Conservation (phyloP, 345 rosid genomes). For the Zanthoxylum bungeanum region DNA sequence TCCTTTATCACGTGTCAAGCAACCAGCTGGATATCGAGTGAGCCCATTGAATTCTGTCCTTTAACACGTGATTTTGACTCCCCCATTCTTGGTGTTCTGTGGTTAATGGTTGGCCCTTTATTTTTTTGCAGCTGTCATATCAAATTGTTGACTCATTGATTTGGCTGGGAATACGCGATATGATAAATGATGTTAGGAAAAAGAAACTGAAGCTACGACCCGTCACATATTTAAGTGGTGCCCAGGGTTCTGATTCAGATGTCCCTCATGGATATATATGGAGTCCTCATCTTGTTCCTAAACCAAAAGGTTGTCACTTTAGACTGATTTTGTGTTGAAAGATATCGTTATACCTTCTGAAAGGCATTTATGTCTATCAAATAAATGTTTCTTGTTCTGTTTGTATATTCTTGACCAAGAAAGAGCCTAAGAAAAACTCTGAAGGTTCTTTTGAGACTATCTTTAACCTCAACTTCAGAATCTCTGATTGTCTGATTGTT, state of each 20-base stretch:
- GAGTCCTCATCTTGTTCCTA: constrained; percentile 99
- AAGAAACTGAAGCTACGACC: constrained; percentile 91
- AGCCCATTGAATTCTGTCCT: constrained; percentile 24
- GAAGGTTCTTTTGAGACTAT: neutral
- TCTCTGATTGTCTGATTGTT: neutral
- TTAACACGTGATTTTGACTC: neutral
- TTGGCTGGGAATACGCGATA: constrained; percentile 99
- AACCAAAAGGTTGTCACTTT: constrained; percentile 79
- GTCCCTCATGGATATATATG: constrained; percentile 97
- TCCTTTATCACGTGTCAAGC: constrained; percentile 98
- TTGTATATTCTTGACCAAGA: neutral
- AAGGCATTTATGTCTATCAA: neutral
- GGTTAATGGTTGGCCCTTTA: neutral
- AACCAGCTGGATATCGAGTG: constrained; percentile 96
- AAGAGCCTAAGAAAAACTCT: neutral
- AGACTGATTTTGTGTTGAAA: neutral
- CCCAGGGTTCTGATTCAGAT: constrained; percentile 83
- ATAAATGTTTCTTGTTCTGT: neutral
- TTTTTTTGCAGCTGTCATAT: constrained; percentile 72
- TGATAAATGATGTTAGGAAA: constrained; percentile 91
- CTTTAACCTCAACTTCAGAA: neutral
- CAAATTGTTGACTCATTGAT: constrained; percentile 96
- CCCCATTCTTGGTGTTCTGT: neutral
- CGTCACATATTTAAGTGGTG: constrained; percentile 97
- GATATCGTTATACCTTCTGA: neutral